Evolutionary conservation across 2,329 filamentous ascomycete genomes (phyloP).

Genomic region (Graphiopsis chlorocephala): DNA sequence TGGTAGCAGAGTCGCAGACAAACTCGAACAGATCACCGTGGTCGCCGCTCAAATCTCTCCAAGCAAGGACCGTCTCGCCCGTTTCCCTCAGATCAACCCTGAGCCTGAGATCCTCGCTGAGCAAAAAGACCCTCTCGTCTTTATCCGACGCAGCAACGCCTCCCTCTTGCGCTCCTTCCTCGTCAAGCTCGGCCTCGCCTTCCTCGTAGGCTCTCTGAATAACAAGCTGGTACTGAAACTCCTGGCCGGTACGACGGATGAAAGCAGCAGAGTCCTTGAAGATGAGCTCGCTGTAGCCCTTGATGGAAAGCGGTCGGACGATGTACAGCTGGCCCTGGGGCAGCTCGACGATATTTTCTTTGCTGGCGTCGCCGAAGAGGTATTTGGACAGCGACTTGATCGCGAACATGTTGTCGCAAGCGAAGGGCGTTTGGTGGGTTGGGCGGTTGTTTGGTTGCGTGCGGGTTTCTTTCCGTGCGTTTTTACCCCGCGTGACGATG

Average conservation of each 20-base stretch:
- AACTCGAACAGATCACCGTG: constrained; percentile 96
- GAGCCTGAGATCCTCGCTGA: constrained; percentile 89
- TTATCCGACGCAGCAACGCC: constrained; percentile 73
- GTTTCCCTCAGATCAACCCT: constrained; percentile 77
- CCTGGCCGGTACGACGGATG: constrained; percentile 88
- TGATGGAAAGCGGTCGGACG: constrained; percentile 89
- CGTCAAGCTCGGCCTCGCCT: constrained; percentile 87
- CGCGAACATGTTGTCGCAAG: constrained; percentile 31
- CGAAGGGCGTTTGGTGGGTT: neutral
- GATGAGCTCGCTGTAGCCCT: constrained; percentile 95
- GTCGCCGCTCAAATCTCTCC: constrained; percentile 93
- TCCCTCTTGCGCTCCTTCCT: constrained; percentile 65
- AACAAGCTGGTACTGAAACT: constrained; percentile 96
- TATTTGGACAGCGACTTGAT: constrained; percentile 59
- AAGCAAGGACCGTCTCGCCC: constrained; percentile 84
- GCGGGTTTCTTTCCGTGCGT: constrained; percentile 2
- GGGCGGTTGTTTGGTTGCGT: neutral
- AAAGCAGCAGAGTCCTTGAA: constrained; percentile 95
- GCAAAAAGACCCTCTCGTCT: constrained; percentile 94
- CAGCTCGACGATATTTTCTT: constrained; percentile 91
- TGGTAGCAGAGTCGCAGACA: constrained; percentile 76
- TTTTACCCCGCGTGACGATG: constrained; percentile 12
- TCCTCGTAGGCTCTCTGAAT: constrained; percentile 96
- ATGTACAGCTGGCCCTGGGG: constrained; percentile 96
- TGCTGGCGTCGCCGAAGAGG: constrained; percentile 82